Evolutionary conservation across 1,284 basidiomycete species (phyloP).

Genomic region (Tranzscheliella williamsii): DNA sequence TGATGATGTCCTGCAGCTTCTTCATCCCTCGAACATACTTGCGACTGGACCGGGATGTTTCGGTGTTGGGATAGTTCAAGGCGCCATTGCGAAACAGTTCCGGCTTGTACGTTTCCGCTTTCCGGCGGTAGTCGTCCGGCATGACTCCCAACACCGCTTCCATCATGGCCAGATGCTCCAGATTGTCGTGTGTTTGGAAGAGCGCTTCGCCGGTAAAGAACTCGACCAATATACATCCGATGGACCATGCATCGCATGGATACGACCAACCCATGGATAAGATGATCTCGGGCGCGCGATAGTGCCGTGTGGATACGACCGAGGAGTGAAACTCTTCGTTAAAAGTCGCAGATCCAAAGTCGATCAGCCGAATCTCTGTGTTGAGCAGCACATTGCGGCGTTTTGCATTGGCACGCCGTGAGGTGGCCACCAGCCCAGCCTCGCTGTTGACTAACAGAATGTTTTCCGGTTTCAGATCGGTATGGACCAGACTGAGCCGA

Average conservation of each 20-base stretch:
- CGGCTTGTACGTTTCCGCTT: conserved; percentile 70
- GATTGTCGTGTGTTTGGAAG: conserved; percentile 98
- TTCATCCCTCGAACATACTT: conserved; percentile 90
- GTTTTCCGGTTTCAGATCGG: conserved; percentile 85
- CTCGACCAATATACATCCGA: conserved; percentile 98
- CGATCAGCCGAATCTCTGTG: conserved; percentile 93
- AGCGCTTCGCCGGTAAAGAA: conserved; percentile 96
- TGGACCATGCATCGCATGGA: conserved; percentile 96
- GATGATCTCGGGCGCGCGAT: conserved; percentile 98
- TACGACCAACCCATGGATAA: conserved; percentile 93
- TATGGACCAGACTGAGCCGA: conserved; percentile 87
- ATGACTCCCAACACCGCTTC: conserved; percentile 97
- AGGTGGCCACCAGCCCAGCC: conserved; percentile 63
- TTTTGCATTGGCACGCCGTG: conserved; percentile 47
- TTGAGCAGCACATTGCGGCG: conserved; percentile 70
- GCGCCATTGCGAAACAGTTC: conserved; percentile 88
- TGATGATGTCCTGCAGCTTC: conserved; percentile 82
- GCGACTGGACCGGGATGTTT: conserved; percentile 82
- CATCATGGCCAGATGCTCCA: conserved; percentile 99
- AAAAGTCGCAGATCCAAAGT: conserved; percentile 98
- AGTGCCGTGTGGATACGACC: conserved; percentile 96
- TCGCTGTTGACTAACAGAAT: conserved; percentile 91
- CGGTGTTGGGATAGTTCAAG: conserved; percentile 88
- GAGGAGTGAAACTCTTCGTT: conserved; percentile 97
- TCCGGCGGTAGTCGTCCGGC: conserved; percentile 74